Conservation (phyloP, 495 filamentous ascomycete species). For the Letharia lupina region DNA sequence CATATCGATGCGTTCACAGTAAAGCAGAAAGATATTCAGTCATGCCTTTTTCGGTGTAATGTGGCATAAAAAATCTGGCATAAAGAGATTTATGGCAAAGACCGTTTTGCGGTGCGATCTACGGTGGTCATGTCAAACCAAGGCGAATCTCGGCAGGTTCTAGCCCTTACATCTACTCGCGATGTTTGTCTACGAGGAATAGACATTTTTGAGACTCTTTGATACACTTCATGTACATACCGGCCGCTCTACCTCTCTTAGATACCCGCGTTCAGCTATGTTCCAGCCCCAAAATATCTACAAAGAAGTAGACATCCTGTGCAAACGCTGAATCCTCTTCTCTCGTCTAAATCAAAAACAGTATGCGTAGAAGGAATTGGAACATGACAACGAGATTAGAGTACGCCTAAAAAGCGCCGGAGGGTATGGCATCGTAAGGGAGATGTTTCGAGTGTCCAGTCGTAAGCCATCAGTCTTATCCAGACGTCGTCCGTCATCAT, state of each 20-base stretch:
- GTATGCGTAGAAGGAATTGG: constrained; percentile 1
- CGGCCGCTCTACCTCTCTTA: background rate
- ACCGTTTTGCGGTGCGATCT: background rate
- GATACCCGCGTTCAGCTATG: background rate
- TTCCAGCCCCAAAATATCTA: background rate
- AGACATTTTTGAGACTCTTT: background rate
- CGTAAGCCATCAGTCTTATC: constrained; percentile 2
- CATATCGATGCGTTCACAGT: constrained; percentile 28
- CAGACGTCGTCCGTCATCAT: constrained; percentile 31
- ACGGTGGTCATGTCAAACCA: constrained; percentile 6
- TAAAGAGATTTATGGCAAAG: background rate
- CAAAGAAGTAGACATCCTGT: constrained; percentile 4
- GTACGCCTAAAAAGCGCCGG: background rate
- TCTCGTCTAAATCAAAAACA: constrained; percentile 7
- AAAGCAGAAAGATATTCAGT: background rate
- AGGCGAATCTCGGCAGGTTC: background rate
- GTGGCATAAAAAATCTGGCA: background rate
- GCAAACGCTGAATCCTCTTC: constrained; percentile 3
- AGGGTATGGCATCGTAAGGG: background rate
- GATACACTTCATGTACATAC: background rate
- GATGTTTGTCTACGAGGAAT: background rate
- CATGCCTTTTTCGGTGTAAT: background rate
- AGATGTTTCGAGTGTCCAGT: background rate
- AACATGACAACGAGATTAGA: constrained; percentile 8
- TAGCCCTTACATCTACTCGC: background rate